Conservation (phyloP, 805 yeast species). For the Yamadazyma sp. region DNA sequence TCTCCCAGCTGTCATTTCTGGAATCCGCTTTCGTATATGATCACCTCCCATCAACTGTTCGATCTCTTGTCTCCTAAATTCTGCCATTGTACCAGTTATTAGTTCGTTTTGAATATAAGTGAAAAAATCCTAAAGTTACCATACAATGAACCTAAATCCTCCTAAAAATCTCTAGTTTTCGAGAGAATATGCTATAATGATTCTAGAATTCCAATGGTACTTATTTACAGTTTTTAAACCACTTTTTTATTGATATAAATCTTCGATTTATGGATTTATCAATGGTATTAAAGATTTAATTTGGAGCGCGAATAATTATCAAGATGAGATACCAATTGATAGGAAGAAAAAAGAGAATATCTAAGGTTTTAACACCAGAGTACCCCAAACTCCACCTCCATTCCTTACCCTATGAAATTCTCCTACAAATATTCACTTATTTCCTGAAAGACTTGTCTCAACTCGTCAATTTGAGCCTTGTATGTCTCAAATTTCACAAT, state of each 20-base stretch:
- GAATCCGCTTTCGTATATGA: constrained; percentile 38
- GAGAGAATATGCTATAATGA: no score
- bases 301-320: background rate
- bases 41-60: constrained; percentile 82
- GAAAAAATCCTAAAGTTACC: no score
- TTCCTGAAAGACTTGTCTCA: constrained; percentile 19
- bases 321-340: constrained; percentile 44
- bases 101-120: background rate
- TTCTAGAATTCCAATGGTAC: no score
- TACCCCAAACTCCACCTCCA: constrained; percentile 32
- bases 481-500: constrained; percentile 34
- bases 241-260: no score
- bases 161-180: no score
- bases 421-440: constrained; percentile 30
- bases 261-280: no score
- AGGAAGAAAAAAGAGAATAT: constrained; percentile 29
- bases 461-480: constrained; percentile 25
- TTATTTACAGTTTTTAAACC: no score
- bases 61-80: constrained; percentile 70
- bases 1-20: constrained; percentile 41
- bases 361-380: constrained; percentile 10
- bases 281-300: no score
- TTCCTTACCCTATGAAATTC: constrained; percentile 43
- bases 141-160: no score
- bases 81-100: constrained; percentile 40